Evolutionary conservation across 2,329 filamentous ascomycete species (phyloP).

Genomic region (Fusarium algeriense): DNA sequence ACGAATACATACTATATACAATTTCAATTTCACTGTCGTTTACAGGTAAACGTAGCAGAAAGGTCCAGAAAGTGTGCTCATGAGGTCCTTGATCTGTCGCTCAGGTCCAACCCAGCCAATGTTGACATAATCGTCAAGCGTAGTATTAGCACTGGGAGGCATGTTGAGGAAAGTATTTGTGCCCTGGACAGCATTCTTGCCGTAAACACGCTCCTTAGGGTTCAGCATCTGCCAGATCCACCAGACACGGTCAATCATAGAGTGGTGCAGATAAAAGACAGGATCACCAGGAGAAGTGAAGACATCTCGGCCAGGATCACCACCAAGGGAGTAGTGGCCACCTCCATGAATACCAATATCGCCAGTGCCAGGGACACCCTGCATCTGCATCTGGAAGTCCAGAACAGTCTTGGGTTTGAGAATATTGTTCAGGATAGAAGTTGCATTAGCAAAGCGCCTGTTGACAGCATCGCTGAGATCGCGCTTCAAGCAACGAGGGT

Average conservation of each 20-base stretch:
- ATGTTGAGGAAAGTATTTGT: constrained; percentile 46
- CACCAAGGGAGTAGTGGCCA: constrained; percentile 56
- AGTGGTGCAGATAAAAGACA: constrained; percentile 52
- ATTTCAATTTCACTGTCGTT: not conserved
- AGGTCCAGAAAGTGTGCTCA: constrained; percentile 51
- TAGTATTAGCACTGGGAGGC: constrained; percentile 41
- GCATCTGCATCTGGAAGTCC: constrained; percentile 61
- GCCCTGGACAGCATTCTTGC: constrained; percentile 38
- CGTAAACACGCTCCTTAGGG: constrained; percentile 40
- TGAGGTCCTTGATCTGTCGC: constrained; percentile 49
- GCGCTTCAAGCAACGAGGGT: constrained; percentile 59
- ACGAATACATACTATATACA: not conserved
- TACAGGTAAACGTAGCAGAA: constrained; percentile 53
- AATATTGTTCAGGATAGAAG: constrained; percentile 54
- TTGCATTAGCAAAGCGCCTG: constrained; percentile 42
- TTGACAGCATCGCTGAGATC: constrained; percentile 50
- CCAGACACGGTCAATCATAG: constrained; percentile 48
- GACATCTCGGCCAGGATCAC: constrained; percentile 58
- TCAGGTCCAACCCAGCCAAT: constrained; percentile 43
- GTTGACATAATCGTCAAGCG: constrained; percentile 47
- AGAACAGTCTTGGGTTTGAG: constrained; percentile 52
- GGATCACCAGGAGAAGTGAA: constrained; percentile 56
- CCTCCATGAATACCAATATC: constrained; percentile 53
- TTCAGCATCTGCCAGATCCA: constrained; percentile 50
- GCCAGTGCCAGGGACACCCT: constrained; percentile 49